Evolutionary conservation across 371 early-diverging fungal species (phyloP).

Genomic region (Choanephora cucurbitarum): DNA sequence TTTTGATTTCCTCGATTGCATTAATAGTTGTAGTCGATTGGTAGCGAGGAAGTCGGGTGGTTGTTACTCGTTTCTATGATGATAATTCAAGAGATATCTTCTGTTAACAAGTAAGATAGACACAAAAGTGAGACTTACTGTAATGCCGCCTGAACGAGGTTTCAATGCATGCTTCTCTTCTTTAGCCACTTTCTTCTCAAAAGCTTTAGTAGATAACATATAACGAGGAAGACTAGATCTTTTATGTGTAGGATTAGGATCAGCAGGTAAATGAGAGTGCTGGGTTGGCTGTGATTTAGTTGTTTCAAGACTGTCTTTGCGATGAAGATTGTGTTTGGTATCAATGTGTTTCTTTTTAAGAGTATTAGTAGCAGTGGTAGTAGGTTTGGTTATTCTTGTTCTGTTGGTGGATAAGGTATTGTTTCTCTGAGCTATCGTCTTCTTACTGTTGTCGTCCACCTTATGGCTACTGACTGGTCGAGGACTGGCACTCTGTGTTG

Average conservation of each 20-base stretch:
- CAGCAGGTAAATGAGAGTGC: no score
- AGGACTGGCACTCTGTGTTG: neutral
- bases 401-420: neutral
- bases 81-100: no score
- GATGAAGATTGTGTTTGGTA: neutral
- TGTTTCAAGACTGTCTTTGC: neutral
- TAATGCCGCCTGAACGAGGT: constrained; percentile 14
- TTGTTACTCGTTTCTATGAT: constrained; percentile 22
- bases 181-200: constrained; percentile 1
- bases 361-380: no score
- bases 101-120: no score
- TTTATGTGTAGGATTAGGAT: neutral
- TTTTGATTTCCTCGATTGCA: constrained; percentile 19
- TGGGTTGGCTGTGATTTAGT: neutral
- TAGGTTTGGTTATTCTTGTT: neutral
- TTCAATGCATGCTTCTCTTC: neutral
- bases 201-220: constrained; percentile 23
- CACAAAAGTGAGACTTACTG: constrained; percentile 7
- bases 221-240: constrained; percentile 18
- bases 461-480: no score
- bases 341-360: no score
- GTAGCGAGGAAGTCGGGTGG: constrained; percentile 22
- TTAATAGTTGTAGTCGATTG: constrained; percentile 19
- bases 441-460: no score
- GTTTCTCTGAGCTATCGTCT: no score